These are phyloP conservation scores for Scleromitrula shiraiana DNA, from an alignment of 2,329 filamentous ascomycete genomes.

Conservation along the genomic window DNA sequence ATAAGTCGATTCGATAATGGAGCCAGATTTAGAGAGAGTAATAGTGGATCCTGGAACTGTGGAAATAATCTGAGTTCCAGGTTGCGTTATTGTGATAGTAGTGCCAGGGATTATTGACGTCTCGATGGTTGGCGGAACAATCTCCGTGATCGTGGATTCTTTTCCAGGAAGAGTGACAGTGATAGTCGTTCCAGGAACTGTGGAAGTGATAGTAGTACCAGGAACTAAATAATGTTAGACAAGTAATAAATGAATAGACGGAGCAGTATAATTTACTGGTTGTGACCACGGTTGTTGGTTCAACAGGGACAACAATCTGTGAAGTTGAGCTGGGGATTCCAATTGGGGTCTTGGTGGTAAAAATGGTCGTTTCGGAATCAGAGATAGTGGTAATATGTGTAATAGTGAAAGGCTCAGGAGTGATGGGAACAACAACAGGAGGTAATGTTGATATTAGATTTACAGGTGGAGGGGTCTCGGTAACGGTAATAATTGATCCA, in stretches of 20 bases:
- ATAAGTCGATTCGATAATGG: neutral
- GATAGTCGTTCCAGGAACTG: neutral
- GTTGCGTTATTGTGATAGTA: neutral
- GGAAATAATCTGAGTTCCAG: neutral
- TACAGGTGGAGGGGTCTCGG: neutral
- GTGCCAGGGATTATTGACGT: neutral
- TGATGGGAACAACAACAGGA: neutral
- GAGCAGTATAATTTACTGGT: neutral
- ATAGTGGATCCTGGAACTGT: conserved; percentile 1
- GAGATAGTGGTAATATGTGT: neutral
- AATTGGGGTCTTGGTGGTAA: neutral
- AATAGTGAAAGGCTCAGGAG: neutral
- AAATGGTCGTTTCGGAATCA: neutral
- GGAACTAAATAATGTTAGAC: neutral
- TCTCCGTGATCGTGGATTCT: neutral
- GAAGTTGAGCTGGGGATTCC: neutral
- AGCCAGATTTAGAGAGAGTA: neutral
- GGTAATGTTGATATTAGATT: neutral
- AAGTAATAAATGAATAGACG: neutral
- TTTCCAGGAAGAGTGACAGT: conserved; percentile 1
- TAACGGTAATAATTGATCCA: neutral
- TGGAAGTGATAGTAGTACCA: neutral
- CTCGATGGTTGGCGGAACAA: neutral
- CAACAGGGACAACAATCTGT: neutral
- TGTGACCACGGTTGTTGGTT: neutral